These are phyloP conservation scores for Metschnikowia lachancei DNA, from an alignment of 805 yeast genomes.

Conservation along the genomic window DNA sequence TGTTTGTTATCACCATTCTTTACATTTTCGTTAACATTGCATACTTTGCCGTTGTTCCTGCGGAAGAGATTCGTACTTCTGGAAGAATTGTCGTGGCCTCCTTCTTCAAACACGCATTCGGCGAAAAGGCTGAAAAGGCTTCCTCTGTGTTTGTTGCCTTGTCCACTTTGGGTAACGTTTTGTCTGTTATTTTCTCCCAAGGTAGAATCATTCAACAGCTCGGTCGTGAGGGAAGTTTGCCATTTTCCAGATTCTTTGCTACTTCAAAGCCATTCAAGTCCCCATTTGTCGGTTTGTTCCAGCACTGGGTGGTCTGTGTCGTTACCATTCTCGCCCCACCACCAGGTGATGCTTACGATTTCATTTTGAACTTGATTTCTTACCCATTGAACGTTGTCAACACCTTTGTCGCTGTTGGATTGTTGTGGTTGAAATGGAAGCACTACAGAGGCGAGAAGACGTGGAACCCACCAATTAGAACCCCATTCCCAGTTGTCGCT, in stretches of 20 bases:
- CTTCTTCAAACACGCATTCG: conserved; percentile 71
- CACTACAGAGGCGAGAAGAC: conserved; percentile 46
- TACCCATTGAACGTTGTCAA: conserved; percentile 80
- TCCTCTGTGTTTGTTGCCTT: conserved; percentile 78
- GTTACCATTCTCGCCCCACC: conserved; percentile 72
- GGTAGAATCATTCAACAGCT: conserved; percentile 78
- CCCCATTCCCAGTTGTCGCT: conserved; percentile 57
- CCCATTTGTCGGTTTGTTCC: conserved; percentile 69
- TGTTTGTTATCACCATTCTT: conserved; percentile 56
- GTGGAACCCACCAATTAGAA: conserved; percentile 74
- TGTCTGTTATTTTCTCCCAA: conserved; percentile 77
- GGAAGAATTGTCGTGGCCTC: conserved; percentile 74
- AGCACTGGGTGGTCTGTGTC: conserved; percentile 74
- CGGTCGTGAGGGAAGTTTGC: conserved; percentile 79
- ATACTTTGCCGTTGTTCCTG: conserved; percentile 78
- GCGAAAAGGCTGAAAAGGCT: conserved; percentile 65
- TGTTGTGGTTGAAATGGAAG: conserved; percentile 56
- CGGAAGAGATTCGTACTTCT: conserved; percentile 54
- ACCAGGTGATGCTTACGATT: conserved; percentile 84
- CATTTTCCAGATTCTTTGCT: conserved; percentile 70
- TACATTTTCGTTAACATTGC: conserved; percentile 78
- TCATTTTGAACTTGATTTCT: conserved; percentile 73
- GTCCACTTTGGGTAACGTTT: conserved; percentile 77
- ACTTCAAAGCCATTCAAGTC: conserved; percentile 69
- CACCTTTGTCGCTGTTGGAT: conserved; percentile 59